These are phyloP conservation scores for Spathaspora sp. DNA, from an alignment of 1,139 yeast species.

Conservation along the genomic window DNA sequence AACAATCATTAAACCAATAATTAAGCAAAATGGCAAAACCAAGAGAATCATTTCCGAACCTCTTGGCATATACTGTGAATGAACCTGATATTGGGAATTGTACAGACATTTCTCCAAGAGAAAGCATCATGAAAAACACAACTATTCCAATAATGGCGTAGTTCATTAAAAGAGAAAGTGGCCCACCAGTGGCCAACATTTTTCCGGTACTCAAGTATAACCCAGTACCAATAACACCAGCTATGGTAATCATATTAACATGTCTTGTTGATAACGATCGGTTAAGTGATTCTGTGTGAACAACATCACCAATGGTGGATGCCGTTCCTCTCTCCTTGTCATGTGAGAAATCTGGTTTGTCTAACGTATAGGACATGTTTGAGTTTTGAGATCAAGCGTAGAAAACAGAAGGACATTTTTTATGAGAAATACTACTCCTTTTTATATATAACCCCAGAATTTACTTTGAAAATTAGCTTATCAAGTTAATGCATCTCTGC, in stretches of 20 bases:
- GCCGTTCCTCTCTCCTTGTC: no score
- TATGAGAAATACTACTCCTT: no score
- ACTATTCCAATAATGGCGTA: slow-evolving; percentile 58
- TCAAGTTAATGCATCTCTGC: no score
- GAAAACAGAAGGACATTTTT: no score
- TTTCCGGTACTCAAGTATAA: slow-evolving; percentile 63
- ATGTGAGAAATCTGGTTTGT: no score
- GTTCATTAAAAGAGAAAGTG: slow-evolving; percentile 58
- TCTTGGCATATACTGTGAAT: slow-evolving; percentile 56
- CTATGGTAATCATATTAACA: slow-evolving; percentile 62
- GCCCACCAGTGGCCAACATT: slow-evolving; percentile 62
- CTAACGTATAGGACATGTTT: no score
- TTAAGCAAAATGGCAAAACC: slow-evolving; percentile 63
- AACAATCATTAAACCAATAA: slow-evolving; percentile 67
- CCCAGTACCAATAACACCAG: slow-evolving; percentile 72
- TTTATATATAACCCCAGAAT: no score
- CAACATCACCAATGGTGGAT: slow-evolving; percentile 2
- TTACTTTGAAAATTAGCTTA: no score
- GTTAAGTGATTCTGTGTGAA: slow-evolving; percentile 29
- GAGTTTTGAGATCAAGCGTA: no score
- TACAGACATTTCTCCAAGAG: slow-evolving; percentile 67
- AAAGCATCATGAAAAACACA: slow-evolving; percentile 59
- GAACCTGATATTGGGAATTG: slow-evolving; percentile 63
- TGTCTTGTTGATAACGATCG: slow-evolving; percentile 51
- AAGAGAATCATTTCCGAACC: slow-evolving; percentile 61